phyloP scores from a whole-genome alignment of 225 moss, liverwort and hornwort genomes.

The Sphagnum tenellum region DNA sequence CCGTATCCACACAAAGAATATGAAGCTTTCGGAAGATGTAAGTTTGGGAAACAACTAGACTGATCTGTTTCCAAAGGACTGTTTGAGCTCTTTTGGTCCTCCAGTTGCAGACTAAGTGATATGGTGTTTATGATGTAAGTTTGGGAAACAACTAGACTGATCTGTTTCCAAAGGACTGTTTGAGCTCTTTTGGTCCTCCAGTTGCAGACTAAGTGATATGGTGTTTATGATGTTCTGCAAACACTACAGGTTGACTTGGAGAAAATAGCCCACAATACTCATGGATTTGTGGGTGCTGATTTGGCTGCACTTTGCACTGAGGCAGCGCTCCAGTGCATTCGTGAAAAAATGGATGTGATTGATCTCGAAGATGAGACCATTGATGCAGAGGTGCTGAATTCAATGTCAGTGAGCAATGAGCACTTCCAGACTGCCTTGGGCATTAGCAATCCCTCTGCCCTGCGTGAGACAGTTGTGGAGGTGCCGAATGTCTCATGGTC shows the following conservation, averaged over 20 bases:
- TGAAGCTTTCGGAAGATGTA: slow-evolving; percentile 15
- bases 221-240: background rate
- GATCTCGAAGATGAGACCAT: slow-evolving; percentile 48
- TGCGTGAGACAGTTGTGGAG: slow-evolving; percentile 35
- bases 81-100: too few relatives aligned
- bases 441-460: slow-evolving; percentile 45
- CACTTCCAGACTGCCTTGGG: slow-evolving; percentile 46
- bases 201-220: too few relatives aligned
- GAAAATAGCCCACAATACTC: slow-evolving; percentile 39
- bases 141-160: too few relatives aligned
- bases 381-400: slow-evolving; percentile 40
- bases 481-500: slow-evolving; percentile 21
- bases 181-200: too few relatives aligned
- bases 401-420: slow-evolving; percentile 52
- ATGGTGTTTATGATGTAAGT: too few relatives aligned
- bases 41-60: too few relatives aligned
- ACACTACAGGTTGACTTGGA: slow-evolving; percentile 34
- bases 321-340: slow-evolving; percentile 42
- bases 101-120: too few relatives aligned
- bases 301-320: slow-evolving; percentile 43
- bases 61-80: too few relatives aligned
- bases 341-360: slow-evolving; percentile 56
- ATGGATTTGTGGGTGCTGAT: slow-evolving; percentile 49
- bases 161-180: too few relatives aligned
- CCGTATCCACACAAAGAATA: slow-evolving; percentile 43